Conservation (phyloP, 2,329 filamentous ascomycete species). For the Aureobasidium sp. region DNA sequence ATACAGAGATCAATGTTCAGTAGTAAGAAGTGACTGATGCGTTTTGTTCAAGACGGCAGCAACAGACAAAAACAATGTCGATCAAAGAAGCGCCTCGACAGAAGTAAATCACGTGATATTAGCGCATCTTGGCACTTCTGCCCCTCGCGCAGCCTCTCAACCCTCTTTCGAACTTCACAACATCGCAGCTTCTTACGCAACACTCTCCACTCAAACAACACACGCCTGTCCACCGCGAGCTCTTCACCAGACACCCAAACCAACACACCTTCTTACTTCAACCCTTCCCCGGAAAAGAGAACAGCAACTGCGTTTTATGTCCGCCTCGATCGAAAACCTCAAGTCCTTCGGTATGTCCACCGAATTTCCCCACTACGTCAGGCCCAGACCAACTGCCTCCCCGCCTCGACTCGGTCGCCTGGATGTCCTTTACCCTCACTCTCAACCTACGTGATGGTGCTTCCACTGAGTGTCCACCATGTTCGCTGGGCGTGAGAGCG, state of each 20-base stretch:
- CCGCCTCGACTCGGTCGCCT: neutral
- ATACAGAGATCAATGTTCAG: neutral
- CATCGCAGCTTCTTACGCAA: slow-evolving; percentile 10
- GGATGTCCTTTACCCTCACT: neutral
- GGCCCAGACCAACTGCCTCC: neutral
- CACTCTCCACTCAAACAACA: slow-evolving; percentile 1
- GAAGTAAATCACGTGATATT: neutral
- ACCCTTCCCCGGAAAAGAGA: slow-evolving; percentile 11
- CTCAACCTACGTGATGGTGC: neutral
- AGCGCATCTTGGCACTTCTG: neutral
- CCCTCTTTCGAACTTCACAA: slow-evolving; percentile 10
- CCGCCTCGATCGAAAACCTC: slow-evolving; percentile 80
- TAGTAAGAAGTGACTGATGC: too few species aligned
- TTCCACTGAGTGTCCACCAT: neutral
- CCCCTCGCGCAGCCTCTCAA: slow-evolving; percentile 7
- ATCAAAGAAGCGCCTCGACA: neutral
- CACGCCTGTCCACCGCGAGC: neutral
- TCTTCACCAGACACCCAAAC: neutral
- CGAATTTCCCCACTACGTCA: slow-evolving; percentile 18
- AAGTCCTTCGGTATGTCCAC: slow-evolving; percentile 77
- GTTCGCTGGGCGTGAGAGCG: neutral
- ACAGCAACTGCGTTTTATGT: slow-evolving; percentile 59
- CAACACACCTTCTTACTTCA: neutral
- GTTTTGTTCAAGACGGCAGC: too few species aligned
- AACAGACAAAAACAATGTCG: too few species aligned